Evolutionary conservation across 2,329 filamentous ascomycete genomes (phyloP), one percentile per base, ranked within the genome.

Genomic region (Colletotrichum brevisporum): DNA sequence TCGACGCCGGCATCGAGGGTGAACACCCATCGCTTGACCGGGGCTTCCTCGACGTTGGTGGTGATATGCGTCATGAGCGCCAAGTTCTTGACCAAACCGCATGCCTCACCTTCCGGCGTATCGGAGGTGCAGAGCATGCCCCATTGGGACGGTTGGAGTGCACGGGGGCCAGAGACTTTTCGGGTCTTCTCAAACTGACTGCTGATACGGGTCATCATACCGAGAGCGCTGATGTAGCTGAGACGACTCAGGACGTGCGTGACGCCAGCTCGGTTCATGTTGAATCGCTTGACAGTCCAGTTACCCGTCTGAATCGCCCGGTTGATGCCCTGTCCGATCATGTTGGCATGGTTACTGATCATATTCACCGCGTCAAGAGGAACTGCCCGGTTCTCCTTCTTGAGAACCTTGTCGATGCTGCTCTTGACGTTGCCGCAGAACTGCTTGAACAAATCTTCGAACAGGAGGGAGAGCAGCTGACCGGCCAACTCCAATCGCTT

Each of bases 51-150:
- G 65, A 97, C 94, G 72, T 97, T 94, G 2, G 96, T 99, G 0
- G 96, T 99, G 74, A 99, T 98, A 77, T 99, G 97, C 59, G 97
- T 99, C 96, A 99, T 99, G 66, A 99, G 85, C 9, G 96, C 96
- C 83, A 99, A 82, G 77, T 99, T 99, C 86, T 99, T 99, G 74
- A 99, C 95, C 66, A 99, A 83, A 86, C 96, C 96, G 83, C 96
- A 99, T 12, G 96, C 95, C 84, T 99, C 96, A 82, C 96, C 96
- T 91, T 99, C 96, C 6, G 96, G 96, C 0, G 96, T 99, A 85
- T 99, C 96, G 12, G 96, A 97, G 0, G 95, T 93, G 78, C 96
- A 99, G 63, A 99, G 86, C 95, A 99, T 98, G 74, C 96, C 96
- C 83, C 97, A 99, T 74, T 99, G 96, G 1, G 96, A 99, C 6